These are phyloP conservation scores for Euphorbia pulcherrima DNA, from an alignment of 345 rosid species.

Conservation along the genomic window DNA sequence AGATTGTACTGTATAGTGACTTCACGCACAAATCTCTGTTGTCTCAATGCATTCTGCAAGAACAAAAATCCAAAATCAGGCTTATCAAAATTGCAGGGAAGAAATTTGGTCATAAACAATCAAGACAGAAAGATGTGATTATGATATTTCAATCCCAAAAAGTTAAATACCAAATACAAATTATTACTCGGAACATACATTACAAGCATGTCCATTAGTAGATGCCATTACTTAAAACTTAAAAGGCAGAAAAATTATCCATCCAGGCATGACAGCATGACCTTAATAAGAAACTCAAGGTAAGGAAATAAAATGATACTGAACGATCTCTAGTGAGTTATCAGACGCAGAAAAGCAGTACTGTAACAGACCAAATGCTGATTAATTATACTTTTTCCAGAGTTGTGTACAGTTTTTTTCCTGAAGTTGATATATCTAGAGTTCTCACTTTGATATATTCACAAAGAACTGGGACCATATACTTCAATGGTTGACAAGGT, in stretches of 20 bases:
- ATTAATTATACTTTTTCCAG: neutral
- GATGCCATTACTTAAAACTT: neutral
- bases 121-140: neutral
- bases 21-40: conserved; percentile 95
- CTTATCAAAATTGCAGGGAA: neutral
- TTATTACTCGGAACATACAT: neutral
- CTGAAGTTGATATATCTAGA: neutral
- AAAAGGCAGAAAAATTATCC: neutral
- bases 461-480: neutral
- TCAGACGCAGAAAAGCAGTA: neutral
- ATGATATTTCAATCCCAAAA: neutral
- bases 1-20: conserved; percentile 97
- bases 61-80: conserved; percentile 23
- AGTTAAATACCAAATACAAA: neutral
- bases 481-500: neutral
- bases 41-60: conserved; percentile 85
- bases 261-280: neutral
- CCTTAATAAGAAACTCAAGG: neutral
- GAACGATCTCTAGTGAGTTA: neutral
- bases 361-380: neutral
- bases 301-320: neutral
- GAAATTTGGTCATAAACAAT: neutral
- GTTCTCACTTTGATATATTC: neutral
- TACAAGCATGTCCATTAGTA: neutral
- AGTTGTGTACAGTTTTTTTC: neutral